These are phyloP conservation scores for Fusarium sp. DNA, from an alignment of 2,329 filamentous ascomycete genomes.

Conservation along the genomic window DNA sequence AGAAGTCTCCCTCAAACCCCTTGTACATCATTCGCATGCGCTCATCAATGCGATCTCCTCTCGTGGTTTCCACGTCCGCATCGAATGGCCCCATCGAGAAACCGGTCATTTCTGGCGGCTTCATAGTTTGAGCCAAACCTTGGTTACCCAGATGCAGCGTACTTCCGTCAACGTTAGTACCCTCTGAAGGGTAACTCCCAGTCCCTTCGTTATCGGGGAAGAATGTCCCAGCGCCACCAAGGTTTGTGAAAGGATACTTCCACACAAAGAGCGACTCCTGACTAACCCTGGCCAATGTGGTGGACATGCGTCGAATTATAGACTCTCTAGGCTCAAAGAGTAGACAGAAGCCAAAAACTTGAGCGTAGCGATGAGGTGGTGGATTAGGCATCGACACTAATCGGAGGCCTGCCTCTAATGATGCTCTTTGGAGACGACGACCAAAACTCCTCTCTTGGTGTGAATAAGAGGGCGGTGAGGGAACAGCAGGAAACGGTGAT, in stretches of 20 bases:
- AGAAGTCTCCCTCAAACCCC: conserved; percentile 79
- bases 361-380: conserved; percentile 60
- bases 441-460: conserved; percentile 75
- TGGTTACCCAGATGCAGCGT: conserved; percentile 52
- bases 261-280: conserved; percentile 66
- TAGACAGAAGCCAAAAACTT: conserved; percentile 76
- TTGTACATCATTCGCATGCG: conserved; percentile 65
- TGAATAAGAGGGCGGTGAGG: conserved; percentile 65
- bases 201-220: conserved; percentile 53
- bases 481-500: conserved; percentile 51
- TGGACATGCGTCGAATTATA: conserved; percentile 57
- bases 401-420: conserved; percentile 70
- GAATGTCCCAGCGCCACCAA: conserved; percentile 76
- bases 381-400: conserved; percentile 65
- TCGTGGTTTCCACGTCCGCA: conserved; percentile 51
- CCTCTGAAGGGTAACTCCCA: background rate
- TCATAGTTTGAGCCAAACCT: conserved; percentile 46
- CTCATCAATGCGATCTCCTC: conserved; percentile 57
- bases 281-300: conserved; percentile 48
- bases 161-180: background rate
- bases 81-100: conserved; percentile 62
- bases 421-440: conserved; percentile 73
- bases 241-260: conserved; percentile 69
- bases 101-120: conserved; percentile 41
- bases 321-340: conserved; percentile 65